Evolutionary conservation across 78 protist genomes (phyloP), one percentile per base, ranked within the genome.

Genomic region (Ministeria vibrans): DNA sequence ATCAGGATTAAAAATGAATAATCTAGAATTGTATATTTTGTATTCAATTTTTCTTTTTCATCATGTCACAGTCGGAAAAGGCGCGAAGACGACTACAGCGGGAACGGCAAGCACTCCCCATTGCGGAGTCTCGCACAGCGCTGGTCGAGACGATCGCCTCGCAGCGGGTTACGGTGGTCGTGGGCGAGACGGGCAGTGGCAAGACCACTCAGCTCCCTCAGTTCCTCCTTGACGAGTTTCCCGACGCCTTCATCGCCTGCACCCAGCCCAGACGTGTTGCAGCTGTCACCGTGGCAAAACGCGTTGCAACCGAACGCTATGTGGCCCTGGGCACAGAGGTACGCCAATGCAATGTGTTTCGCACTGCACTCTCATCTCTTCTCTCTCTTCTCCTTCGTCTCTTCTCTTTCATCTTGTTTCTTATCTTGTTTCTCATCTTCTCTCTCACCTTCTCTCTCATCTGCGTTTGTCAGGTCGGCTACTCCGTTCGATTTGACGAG

Each of bases 251-350:
- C 73, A 90, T 98, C 44, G 99, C 93, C 32, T 83, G 93, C 36
- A 98, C 99, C 7, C 93, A 98, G 86, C 99, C 99, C 1, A 83
- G 99, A 6, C 86, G 99, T 1, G 99, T 98, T 2, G 99, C 99
- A 3, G 99, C 99, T 9, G 66, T 94, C 22, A 72, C 87, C 30
- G 85, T 94, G 62, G 92, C 98, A 9, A 38, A 39, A 73, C 87
- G 99, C 23, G 99, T 98, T 0, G 97, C 98, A 0, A 53, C 84
- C 11, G 99, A 98, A 77, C 42, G 97, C 20, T 80, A 86, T 53
- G 45, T 80, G 6, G 9, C 18, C 1, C 39, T 77, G 62, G 96
- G 94, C 36, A 46, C 49, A 18, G 78, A 72, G 3, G 98, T 96
- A 9, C 90, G 86, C 23, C 93, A 94, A 44, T 92, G 89, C 64